phyloP scores from a whole-genome alignment of 1,284 basidiomycete genomes.

The Pseudozyma sp. region DNA sequence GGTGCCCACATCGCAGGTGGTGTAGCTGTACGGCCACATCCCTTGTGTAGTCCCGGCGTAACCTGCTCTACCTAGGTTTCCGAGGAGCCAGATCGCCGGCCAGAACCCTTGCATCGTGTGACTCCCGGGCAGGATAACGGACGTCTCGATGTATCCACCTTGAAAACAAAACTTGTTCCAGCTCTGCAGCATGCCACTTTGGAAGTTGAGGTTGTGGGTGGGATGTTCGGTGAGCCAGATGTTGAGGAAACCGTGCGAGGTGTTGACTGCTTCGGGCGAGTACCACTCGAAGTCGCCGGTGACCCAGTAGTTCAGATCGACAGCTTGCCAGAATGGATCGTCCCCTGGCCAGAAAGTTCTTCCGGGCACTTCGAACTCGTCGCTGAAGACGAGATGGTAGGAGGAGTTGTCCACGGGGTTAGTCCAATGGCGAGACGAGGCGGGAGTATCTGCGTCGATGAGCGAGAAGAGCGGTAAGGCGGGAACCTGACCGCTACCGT shows the following conservation, averaged over 20 bases:
- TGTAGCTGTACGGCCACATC: constrained; percentile 69
- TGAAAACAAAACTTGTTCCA: constrained; percentile 67
- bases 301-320: constrained; percentile 52
- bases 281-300: constrained; percentile 67
- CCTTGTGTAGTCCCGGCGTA: constrained; percentile 64
- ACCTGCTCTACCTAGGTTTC: constrained; percentile 58
- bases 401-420: constrained; percentile 12
- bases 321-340: constrained; percentile 64
- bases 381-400: constrained; percentile 74
- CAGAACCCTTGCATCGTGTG: constrained; percentile 70
- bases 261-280: constrained; percentile 57
- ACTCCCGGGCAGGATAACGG: constrained; percentile 46
- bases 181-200: constrained; percentile 58
- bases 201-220: constrained; percentile 62
- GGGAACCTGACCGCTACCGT: constrained; percentile 55
- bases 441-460: constrained; percentile 58
- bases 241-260: constrained; percentile 49
- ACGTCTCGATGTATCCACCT: constrained; percentile 58
- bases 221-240: constrained; percentile 43
- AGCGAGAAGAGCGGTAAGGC: constrained; percentile 21
- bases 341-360: constrained; percentile 70
- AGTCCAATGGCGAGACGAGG: constrained; percentile 14
- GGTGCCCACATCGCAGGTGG: constrained; percentile 62
- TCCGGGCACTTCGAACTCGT: constrained; percentile 81
- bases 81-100: constrained; percentile 68